These are phyloP conservation scores for Jimgerdemannia lactiflua DNA, from an alignment of 192 early-diverging fungal genomes.

Conservation along the genomic window DNA sequence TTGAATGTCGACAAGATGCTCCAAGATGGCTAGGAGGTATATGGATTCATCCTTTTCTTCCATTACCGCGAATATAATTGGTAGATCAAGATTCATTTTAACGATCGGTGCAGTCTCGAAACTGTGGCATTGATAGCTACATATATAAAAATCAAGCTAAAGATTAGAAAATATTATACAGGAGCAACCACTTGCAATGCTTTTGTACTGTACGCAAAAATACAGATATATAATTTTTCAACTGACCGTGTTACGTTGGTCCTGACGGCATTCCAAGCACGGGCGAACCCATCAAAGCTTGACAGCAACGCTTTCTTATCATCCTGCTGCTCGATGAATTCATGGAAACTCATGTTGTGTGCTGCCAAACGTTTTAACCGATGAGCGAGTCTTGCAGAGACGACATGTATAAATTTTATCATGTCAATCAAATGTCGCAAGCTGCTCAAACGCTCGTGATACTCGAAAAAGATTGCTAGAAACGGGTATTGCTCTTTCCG, in stretches of 20 bases:
- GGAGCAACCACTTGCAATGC: too few relatives aligned
- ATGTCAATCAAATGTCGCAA: constrained; percentile 6
- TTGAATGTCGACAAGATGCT: constrained; percentile 12
- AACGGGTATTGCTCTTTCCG: constrained; percentile 1
- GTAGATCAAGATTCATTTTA: not conserved
- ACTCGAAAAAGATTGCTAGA: constrained; percentile 10
- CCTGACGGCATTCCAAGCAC: constrained; percentile 12
- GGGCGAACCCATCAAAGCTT: constrained; percentile 2
- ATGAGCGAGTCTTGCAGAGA: constrained; percentile 5
- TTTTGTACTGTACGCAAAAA: too few relatives aligned
- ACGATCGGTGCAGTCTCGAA: not conserved
- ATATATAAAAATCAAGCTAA: not conserved
- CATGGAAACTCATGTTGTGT: not conserved
- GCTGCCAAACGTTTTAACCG: not conserved
- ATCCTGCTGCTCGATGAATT: constrained; percentile 7
- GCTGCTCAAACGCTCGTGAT: constrained; percentile 1
- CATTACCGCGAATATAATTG: constrained; percentile 4
- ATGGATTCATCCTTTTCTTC: constrained; percentile 4
- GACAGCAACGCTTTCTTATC: not conserved
- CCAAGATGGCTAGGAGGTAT: constrained; percentile 10
- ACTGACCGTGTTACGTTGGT: not conserved
- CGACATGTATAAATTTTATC: constrained; percentile 7
- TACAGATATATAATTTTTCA: not conserved
- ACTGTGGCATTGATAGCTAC: constrained; percentile 16
- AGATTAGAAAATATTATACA: not conserved